These are phyloP conservation scores for Albugo laibachii DNA, from an alignment of 352 stramenopile genomes.

Conservation along the genomic window DNA sequence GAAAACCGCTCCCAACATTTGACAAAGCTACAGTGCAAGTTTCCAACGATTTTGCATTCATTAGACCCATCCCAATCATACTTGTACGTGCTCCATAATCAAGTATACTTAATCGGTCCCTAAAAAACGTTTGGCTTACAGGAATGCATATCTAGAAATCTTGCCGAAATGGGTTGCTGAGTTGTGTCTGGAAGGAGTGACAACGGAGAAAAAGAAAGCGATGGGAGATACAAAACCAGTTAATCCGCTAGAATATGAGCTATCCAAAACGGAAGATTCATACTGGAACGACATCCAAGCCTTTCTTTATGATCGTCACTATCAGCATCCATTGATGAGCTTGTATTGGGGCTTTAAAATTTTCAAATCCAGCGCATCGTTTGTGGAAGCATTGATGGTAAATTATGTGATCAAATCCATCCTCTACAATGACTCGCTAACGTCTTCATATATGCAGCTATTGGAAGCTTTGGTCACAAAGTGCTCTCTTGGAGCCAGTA, in stretches of 20 bases:
- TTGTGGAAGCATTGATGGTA: slow-evolving; percentile 31
- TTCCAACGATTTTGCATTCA: slow-evolving; percentile 2
- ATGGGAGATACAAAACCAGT: neutral
- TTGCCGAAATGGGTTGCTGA: neutral
- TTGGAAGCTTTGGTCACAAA: slow-evolving; percentile 43
- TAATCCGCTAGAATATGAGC: slow-evolving; percentile 40
- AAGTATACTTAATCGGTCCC: neutral
- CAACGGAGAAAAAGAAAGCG: neutral
- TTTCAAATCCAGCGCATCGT: slow-evolving; percentile 43
- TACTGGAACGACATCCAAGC: slow-evolving; percentile 72
- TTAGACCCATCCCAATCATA: slow-evolving; percentile 2
- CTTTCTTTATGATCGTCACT: slow-evolving; percentile 30
- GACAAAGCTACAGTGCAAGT: neutral
- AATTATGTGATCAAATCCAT: neutral
- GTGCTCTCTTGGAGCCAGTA: slow-evolving; percentile 22
- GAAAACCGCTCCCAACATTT: neutral
- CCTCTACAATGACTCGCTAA: neutral
- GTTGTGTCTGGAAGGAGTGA: neutral
- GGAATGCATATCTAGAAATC: neutral
- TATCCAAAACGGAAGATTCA: slow-evolving; percentile 32
- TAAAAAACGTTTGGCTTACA: neutral
- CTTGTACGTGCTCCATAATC: neutral
- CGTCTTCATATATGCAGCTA: slow-evolving; percentile 14
- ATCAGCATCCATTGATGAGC: slow-evolving; percentile 36
- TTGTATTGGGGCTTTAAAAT: slow-evolving; percentile 48